Base-by-base conservation (phyloP, 192 early-diverging fungal genomes). In the Coemansia sp. region DNA sequence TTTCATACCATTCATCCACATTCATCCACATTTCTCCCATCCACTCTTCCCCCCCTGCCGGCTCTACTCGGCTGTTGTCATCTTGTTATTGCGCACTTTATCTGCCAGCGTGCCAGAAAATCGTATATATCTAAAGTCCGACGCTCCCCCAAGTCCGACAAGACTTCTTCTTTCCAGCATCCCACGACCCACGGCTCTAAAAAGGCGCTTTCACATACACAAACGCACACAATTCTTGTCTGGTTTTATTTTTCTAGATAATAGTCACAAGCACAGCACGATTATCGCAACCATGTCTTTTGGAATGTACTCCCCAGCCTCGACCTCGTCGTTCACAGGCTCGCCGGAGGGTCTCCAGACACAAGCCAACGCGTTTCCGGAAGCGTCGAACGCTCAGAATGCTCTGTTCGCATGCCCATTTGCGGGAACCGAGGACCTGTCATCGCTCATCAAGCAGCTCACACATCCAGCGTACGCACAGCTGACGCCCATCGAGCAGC, bases 291-390 rank as follows among this genome's bases (percentile, higher is more conserved):
- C 38, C 11, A 59, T 59, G 57, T 14, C 37, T 6, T 59, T 59
- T 59, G 57, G 57, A 40, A 39, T 59, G 37, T 59, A 41, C 57
- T 59, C 57, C 7, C 57, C 57, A 40, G 57, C 57, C 8, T 41
- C 57, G 7, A 25, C 57, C 5, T 11, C 57, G 11, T 25, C 25
- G 2, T 59, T 40, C 57, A 7, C 57, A 5, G 57, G 57, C 14
- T 59, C 57, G 12, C 57, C 57, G 0, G 57, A 25, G 13, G 8
- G 39, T 7, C 25, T 59, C 32, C 57, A 59, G 7, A 16, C 25
- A 4, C 39, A 40, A 19, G 38, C 38, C 57, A 41, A 38, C 13
- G 39, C 25, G 37, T 41, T 59, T n/a, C 57, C 57, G n/a, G 57
- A 59, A 22, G 39, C 7, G 37, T 5, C 8, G 12, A 2, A 2